Base-by-base conservation (phyloP, 2,329 filamentous ascomycete genomes). In the Penicillium sp. region DNA sequence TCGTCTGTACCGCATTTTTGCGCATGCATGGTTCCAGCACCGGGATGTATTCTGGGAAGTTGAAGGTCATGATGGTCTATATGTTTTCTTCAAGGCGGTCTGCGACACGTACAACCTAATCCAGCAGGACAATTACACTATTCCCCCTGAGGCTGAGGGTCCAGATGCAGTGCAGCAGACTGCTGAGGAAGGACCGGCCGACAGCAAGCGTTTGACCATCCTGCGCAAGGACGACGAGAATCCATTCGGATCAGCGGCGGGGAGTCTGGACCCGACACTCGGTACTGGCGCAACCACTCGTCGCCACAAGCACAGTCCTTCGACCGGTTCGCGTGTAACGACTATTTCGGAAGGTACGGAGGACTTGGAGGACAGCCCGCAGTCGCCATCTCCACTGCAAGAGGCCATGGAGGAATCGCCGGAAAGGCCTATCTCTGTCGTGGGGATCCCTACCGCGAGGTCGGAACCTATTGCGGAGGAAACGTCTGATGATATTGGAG, bases 21-120 rank as follows among this genome's bases (percentile, higher is more conserved):
- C 93, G 39, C 93, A 99, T 68, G 93, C 93, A 7, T 99, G 93
- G 93, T 99, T 96, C 70, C 90, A 96, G 72, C 93, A 99, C 70
- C 83, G 91, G 38, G 87, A 87, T 47, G 89, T 96, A 45, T 99
- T 97, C 70, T 97, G 92, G 90, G 84, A 88, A 34, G 86, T 97
- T 1, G 93, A 99, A 72, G 82, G 82, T 9, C 83, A 90, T 67
- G 89, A 89, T n/a, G 93, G 93, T 0, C 75, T 99, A 10, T 99
- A 99, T 68, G 82, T 95, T 50, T 86, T 99, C 64, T 99, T 97
- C 79, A 97, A 96, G 78, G 93, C 87, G 0, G 91, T 97, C 18
- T 97, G 92, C 70, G 93, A 99, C 68, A 80, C 86, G 60, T 96
- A 95, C 70, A 86, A 87, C 59, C 78, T 97, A 52, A 83, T 99